Percentiles rank a stretch among this genome's conserved stretches.
Conservation (phyloP, 2,329 filamentous ascomycete species). For the Magnaporthales sp. region DNA sequence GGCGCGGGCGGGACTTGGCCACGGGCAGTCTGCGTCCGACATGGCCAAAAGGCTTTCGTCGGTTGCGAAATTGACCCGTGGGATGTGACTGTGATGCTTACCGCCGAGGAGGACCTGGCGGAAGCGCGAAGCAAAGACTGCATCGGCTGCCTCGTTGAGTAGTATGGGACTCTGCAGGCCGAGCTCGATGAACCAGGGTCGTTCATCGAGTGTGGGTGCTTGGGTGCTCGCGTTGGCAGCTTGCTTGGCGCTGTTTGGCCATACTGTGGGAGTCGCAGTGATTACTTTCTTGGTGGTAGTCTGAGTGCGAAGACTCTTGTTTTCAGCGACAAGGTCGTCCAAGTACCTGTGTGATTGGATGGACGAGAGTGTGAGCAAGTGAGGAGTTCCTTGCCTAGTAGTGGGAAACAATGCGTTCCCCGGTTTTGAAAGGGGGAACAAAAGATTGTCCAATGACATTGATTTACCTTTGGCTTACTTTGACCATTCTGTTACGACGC, state of each 20-base stretch:
- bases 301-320: slow-evolving; percentile 1
- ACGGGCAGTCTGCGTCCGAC: slow-evolving; percentile 2
- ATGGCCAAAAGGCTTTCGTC: slow-evolving; percentile 3
- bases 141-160: slow-evolving; percentile 3
- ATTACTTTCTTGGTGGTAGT: background rate
- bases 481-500: slow-evolving; percentile 4
- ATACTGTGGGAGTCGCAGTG: background rate
- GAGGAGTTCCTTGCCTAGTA: background rate
- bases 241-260: background rate
- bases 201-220: background rate
- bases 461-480: slow-evolving; percentile 4
- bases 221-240: background rate
- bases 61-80: slow-evolving; percentile 3
- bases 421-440: no score
- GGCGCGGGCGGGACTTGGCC: slow-evolving; percentile 3
- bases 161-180: slow-evolving; percentile 1
- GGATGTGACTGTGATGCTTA: background rate
- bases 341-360: slow-evolving; percentile 2
- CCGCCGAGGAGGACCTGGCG: slow-evolving; percentile 2
- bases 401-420: no score
- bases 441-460: no score
- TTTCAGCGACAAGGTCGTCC: slow-evolving; percentile 4
- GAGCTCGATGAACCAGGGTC: slow-evolving; percentile 4
- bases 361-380: background rate
- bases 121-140: slow-evolving; percentile 2